Percentiles rank a stretch among this genome's conserved stretches.
phyloP scores from a whole-genome alignment of 2,329 filamentous ascomycete genomes.

The Celoporthe dispersa region DNA sequence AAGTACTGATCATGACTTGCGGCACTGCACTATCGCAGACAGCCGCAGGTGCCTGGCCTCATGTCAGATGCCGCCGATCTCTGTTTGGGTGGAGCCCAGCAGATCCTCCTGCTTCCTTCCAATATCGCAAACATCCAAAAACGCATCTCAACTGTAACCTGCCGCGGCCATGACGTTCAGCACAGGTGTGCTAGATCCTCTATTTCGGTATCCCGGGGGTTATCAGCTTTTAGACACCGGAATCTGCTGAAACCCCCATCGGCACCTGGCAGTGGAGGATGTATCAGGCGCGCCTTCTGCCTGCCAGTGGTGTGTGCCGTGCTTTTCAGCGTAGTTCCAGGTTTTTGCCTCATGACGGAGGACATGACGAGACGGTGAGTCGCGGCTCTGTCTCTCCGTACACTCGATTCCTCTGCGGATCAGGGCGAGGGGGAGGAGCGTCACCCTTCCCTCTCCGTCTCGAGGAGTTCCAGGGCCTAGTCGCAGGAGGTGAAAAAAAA shows the following conservation, averaged over 20 bases:
- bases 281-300: background rate
- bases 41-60: background rate
- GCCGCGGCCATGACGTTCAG: background rate
- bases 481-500: background rate
- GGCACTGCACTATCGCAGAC: background rate
- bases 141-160: background rate
- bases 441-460: background rate
- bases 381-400: background rate
- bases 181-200: background rate
- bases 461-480: background rate
- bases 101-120: slow-evolving; percentile 29
- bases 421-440: no score
- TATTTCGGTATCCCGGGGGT: background rate
- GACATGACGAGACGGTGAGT: background rate
- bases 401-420: no score
- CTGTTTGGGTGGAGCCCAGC: background rate
- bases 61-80: slow-evolving; percentile 8
- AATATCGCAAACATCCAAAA: slow-evolving; percentile 9
- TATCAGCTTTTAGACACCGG: background rate
- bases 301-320: no score
- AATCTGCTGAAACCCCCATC: background rate
- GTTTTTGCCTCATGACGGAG: background rate
- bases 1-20: background rate
- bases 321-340: background rate
- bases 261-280: background rate